Conservation (phyloP, 169 alveolate species). For the Miamiensis avidus region DNA sequence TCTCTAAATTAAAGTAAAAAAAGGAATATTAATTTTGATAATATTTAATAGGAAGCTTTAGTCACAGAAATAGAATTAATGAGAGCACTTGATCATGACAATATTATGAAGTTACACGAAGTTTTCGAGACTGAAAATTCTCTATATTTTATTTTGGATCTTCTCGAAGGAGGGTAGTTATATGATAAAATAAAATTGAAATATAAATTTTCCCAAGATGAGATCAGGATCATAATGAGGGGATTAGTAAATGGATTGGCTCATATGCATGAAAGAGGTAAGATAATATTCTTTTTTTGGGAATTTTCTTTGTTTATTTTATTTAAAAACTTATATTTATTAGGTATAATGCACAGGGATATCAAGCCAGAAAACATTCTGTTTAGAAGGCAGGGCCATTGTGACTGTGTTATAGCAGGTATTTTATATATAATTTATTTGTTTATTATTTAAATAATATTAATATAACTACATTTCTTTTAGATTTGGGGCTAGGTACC, state of each 20-base stretch:
- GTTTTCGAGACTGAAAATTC: slow-evolving; percentile 80
- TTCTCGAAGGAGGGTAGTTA: slow-evolving; percentile 70
- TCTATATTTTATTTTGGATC: slow-evolving; percentile 73
- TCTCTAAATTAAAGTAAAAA: too few relatives aligned
- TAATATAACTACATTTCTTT: slow-evolving; percentile 41
- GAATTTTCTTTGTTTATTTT: too few relatives aligned
- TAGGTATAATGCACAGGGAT: slow-evolving; percentile 61
- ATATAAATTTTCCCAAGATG: slow-evolving; percentile 59
- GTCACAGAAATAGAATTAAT: slow-evolving; percentile 44
- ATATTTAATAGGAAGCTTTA: slow-evolving; percentile 26
- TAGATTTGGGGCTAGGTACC: slow-evolving; percentile 82
- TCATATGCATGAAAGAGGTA: slow-evolving; percentile 44
- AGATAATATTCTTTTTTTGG: too few relatives aligned
- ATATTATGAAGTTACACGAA: slow-evolving; percentile 68
- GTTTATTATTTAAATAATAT: too few relatives aligned
- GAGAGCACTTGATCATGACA: slow-evolving; percentile 53
- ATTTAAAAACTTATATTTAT: too few relatives aligned
- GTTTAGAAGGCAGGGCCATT: slow-evolving; percentile 33
- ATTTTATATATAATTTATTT: too few relatives aligned
- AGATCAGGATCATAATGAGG: slow-evolving; percentile 46
- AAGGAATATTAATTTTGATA: too few relatives aligned
- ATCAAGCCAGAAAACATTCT: slow-evolving; percentile 64
- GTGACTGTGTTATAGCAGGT: background rate
- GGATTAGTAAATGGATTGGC: slow-evolving; percentile 39
- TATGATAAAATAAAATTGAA: slow-evolving; percentile 67